Conservation (phyloP, 2,329 filamentous ascomycete species). For the Penicillium sp. region DNA sequence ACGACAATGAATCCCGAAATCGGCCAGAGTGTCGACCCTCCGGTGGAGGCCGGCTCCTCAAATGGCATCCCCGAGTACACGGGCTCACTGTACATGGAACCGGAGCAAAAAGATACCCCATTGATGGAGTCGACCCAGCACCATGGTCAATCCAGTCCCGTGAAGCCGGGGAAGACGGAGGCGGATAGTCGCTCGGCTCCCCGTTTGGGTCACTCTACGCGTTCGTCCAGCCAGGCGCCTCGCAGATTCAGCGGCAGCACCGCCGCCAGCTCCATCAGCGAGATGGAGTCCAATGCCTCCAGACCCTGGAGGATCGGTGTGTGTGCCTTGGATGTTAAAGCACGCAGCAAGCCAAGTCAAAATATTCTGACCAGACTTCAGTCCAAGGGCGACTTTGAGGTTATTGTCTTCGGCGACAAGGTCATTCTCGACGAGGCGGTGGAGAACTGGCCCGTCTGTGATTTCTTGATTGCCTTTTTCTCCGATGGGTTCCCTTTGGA, state of each 20-base stretch:
- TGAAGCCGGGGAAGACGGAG: conserved; percentile 19
- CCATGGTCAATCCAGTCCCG: conserved; percentile 13
- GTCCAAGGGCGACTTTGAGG: conserved; percentile 86
- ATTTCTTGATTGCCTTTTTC: conserved; percentile 97
- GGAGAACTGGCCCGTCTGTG: conserved; percentile 93
- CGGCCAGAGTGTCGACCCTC: conserved; percentile 21
- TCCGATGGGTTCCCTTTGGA: conserved; percentile 95
- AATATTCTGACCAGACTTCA: conserved; percentile 93
- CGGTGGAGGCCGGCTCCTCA: conserved; percentile 38
- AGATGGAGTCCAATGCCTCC: conserved; percentile 46
- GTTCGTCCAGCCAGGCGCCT: conserved; percentile 64
- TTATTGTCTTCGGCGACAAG: conserved; percentile 97
- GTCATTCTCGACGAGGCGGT: conserved; percentile 95
- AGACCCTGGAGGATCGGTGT: conserved; percentile 72
- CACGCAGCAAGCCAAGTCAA: conserved; percentile 90
- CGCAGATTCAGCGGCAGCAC: conserved; percentile 77
- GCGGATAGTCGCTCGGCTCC: conserved; percentile 35
- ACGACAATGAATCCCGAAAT: conserved; percentile 22
- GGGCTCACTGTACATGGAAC: conserved; percentile 7
- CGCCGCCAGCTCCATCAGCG: conserved; percentile 71
- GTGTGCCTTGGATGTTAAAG: conserved; percentile 92
- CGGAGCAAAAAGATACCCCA: conserved; percentile 12
- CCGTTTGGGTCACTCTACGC: conserved; percentile 28
- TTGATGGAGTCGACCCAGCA: conserved; percentile 6
- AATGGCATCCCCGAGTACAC: conserved; percentile 20